Evolutionary conservation across 345 rosid genomes (phyloP).

Genomic region (Eucalyptus polybractea): DNA sequence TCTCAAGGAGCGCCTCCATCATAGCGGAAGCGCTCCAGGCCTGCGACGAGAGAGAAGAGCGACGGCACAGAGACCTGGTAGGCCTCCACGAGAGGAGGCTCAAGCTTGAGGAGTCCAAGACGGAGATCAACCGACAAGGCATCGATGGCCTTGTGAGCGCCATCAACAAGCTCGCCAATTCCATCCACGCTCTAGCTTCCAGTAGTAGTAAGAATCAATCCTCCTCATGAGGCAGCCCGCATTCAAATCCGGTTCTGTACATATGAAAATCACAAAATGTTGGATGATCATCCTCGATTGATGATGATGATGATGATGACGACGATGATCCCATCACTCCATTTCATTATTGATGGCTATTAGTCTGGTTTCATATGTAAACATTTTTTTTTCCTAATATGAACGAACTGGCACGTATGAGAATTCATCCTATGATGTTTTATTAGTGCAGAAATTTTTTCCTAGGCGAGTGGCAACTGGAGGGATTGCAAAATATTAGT

Average conservation of each 20-base stretch:
- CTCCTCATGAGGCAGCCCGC: not conserved
- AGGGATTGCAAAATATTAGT: not conserved
- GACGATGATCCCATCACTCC: not conserved
- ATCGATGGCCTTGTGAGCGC: constrained; percentile 61
- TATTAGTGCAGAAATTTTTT: not conserved
- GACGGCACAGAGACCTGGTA: constrained; percentile 60
- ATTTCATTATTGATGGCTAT: not conserved
- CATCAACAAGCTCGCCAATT: constrained; percentile 75
- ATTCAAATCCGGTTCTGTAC: not conserved
- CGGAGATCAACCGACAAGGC: constrained; percentile 47
- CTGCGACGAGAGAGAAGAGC: constrained; percentile 55
- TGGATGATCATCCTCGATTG: not conserved
- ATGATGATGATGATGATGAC: not conserved
- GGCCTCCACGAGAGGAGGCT: constrained; percentile 55
- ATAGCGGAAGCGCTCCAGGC: constrained; percentile 72
- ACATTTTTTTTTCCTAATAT: not conserved
- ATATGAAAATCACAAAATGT: not conserved
- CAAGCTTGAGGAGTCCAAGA: constrained; percentile 54
- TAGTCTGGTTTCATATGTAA: not conserved
- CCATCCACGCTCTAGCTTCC: constrained; percentile 64
- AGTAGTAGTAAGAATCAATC: constrained; percentile 18
- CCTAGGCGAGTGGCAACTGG: not conserved
- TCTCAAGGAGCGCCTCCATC: constrained; percentile 58
- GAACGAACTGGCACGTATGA: not conserved
- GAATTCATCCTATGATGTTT: not conserved